Evolutionary conservation across 192 early-diverging fungal genomes (phyloP).

Genomic region (Rhizoclosmatium sp.): DNA sequence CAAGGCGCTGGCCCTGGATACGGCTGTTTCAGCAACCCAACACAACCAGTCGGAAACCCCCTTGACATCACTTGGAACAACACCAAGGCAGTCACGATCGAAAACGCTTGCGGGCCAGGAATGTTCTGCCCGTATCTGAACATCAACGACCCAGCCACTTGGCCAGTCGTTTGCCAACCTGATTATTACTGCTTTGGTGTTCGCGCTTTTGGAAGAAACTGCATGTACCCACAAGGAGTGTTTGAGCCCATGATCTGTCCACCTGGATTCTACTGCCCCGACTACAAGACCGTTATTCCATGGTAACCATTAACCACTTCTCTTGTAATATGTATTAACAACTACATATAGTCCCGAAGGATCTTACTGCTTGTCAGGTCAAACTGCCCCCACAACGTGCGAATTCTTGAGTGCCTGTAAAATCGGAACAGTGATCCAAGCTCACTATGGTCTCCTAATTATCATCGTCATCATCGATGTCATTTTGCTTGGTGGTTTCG

Average conservation of each 20-base stretch:
- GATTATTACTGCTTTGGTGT: background rate
- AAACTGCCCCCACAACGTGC: constrained; percentile 33
- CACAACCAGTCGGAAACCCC: background rate
- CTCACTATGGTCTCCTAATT: constrained; percentile 36
- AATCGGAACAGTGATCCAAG: constrained; percentile 27
- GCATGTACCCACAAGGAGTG: constrained; percentile 38
- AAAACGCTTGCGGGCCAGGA: constrained; percentile 24
- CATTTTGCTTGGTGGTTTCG: constrained; percentile 32
- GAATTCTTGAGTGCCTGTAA: constrained; percentile 42
- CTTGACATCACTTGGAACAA: constrained; percentile 8
- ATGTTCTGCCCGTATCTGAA: constrained; percentile 44
- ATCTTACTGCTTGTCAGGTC: constrained; percentile 23
- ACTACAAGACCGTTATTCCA: constrained; percentile 35
- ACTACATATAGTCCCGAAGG: constrained; percentile 16
- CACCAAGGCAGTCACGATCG: background rate
- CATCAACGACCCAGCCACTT: constrained; percentile 18
- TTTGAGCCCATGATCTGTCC: constrained; percentile 52
- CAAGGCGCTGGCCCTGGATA: constrained; percentile 8
- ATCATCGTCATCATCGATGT: constrained; percentile 31
- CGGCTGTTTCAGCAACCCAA: constrained; percentile 23
- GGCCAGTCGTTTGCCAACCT: constrained; percentile 37
- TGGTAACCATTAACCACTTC: constrained; percentile 43
- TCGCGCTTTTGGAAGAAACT: constrained; percentile 9
- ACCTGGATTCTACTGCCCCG: constrained; percentile 50
- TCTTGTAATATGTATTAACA: background rate